These are phyloP conservation scores for Mycena galopus DNA, from an alignment of 768 basidiomycete genomes.

Conservation along the genomic window DNA sequence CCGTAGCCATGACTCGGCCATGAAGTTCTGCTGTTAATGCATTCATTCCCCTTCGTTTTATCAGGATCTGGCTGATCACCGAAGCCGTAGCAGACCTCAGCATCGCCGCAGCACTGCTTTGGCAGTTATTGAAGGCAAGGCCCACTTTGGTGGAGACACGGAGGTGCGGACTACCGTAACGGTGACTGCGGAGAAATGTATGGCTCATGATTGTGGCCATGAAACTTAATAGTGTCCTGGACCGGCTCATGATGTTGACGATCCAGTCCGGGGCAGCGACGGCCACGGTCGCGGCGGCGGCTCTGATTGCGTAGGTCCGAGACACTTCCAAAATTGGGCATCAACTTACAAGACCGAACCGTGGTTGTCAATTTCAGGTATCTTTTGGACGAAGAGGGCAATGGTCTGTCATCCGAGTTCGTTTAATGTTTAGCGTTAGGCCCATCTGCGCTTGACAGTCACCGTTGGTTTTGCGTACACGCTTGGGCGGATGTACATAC, in stretches of 20 bases:
- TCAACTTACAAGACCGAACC: slow-evolving; percentile 18
- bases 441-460: neutral
- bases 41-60: slow-evolving; percentile 1
- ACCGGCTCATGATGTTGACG: slow-evolving; percentile 11
- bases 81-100: slow-evolving; percentile 8
- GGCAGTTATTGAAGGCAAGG: slow-evolving; percentile 11
- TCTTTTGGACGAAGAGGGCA: neutral
- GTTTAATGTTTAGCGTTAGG: neutral
- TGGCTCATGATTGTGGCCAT: neutral
- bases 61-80: slow-evolving; percentile 9
- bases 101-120: slow-evolving; percentile 21
- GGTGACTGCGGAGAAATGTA: neutral
- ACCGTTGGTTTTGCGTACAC: neutral
- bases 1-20: slow-evolving; percentile 16
- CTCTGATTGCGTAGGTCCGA: slow-evolving; percentile 4
- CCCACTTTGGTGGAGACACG: neutral
- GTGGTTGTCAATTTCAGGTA: slow-evolving; percentile 8
- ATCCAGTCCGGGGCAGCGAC: slow-evolving; percentile 15
- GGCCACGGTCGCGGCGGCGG: slow-evolving; percentile 16
- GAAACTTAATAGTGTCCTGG: neutral
- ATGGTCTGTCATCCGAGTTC: neutral
- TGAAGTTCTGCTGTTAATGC: slow-evolving; percentile 10
- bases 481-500: neutral
- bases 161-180: neutral
- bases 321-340: neutral